Evolutionary conservation across 768 basidiomycete genomes (phyloP), one percentile per base, ranked within the genome.

Genomic region (Dentipellis fragilis): DNA sequence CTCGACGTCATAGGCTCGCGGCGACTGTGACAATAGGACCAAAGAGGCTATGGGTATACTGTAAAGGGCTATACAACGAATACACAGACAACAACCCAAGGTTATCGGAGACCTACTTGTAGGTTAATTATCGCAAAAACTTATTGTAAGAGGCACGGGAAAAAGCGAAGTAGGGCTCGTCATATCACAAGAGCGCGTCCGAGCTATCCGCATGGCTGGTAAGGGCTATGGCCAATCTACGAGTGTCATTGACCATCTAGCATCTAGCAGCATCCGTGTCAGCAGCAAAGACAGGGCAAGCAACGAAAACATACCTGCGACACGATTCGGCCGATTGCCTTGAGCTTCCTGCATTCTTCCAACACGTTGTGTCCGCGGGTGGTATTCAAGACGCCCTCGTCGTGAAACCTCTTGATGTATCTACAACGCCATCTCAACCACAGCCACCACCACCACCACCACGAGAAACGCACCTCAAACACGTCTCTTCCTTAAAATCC

Each of bases 401-500:
- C 54, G 5, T 37, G 49, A 39, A 60, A 57, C 6, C 42, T 39
- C 38, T 55, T 59, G 40, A 62, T 53, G 34, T 62, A 60, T 40
- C 61, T 62, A 51, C 34, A 29, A 42, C 14, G 39, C 8, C 22
- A 23, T 54, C 53, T 55, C 54, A 17, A n/a, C 19, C 39, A 8
- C 16, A 29, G 16, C n/a, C 47, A 49, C 4, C 47, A 10, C 37
- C 45, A 12, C 17, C 6, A n/a, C n/a, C n/a, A 29, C 29, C 29
- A 29, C 5, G 23, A 19, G 11, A 36, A 35, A 39, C 16, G 7
- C 7, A 84, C 83, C 83, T 77, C 54, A 83, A 70, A 65, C 89
- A 91, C 0, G 79, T 67, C 66, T 91, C 89, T 66, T 89, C 85
- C 61, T 81, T 82, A 67, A 88, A 92, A 36, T 91, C 85, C 8